Conservation (phyloP, 225 moss, liverwort and hornwort genomes). For the Bryum argenteum region DNA sequence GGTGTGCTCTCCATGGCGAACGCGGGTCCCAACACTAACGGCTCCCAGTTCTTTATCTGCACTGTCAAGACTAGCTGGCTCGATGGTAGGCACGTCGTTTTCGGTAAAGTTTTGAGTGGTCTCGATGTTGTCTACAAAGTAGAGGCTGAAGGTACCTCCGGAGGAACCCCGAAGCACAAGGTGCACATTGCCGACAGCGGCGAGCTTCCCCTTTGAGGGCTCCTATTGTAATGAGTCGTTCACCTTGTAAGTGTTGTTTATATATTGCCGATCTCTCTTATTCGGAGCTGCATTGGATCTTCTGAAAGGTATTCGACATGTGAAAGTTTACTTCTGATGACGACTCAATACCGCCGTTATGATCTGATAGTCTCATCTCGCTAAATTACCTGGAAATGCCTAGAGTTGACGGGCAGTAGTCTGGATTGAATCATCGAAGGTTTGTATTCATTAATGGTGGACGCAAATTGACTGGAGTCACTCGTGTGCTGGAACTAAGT, state of each 20-base stretch:
- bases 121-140: constrained; percentile 92
- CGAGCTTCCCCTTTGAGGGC: constrained; percentile 64
- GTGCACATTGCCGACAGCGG: constrained; percentile 82
- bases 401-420: no score
- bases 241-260: constrained; percentile 4
- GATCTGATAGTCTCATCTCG: constrained; percentile 54
- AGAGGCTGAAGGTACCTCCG: constrained; percentile 80
- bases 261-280: background rate
- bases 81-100: constrained; percentile 69
- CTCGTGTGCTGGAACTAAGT: constrained; percentile 11
- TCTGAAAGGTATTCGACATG: background rate
- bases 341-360: constrained; percentile 18
- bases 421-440: no score
- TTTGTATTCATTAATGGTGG: no score
- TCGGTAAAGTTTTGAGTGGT: constrained; percentile 70
- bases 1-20: constrained; percentile 95
- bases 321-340: background rate
- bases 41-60: constrained; percentile 93
- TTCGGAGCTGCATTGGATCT: background rate
- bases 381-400: no score
- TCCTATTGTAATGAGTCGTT: background rate
- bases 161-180: constrained; percentile 69
- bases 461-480: constrained; percentile 18
- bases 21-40: constrained; percentile 84
- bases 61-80: constrained; percentile 95